Percentiles rank a stretch among this genome's conserved stretches.
Evolutionary conservation across 176 grass and related monocot genomes (phyloP).

Genomic region (Secale cereale): DNA sequence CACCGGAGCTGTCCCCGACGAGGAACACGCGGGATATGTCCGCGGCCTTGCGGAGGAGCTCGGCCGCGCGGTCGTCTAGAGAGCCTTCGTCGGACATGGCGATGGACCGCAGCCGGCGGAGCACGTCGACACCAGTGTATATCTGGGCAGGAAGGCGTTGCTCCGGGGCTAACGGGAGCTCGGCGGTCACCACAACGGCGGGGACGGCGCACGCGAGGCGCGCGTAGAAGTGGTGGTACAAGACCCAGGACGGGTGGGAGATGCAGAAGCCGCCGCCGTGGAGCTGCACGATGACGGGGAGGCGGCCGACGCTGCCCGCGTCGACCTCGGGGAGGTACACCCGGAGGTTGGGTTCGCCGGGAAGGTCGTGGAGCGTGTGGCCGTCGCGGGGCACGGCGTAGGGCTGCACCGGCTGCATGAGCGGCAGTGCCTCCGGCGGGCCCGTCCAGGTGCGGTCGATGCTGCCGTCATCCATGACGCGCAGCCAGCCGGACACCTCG

Average conservation of each 20-base stretch:
- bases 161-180: slow-evolving; percentile 72
- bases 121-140: slow-evolving; percentile 43
- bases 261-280: slow-evolving; percentile 93
- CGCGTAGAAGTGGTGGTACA: slow-evolving; percentile 88
- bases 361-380: slow-evolving; percentile 72
- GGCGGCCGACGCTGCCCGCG: neutral
- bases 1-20: slow-evolving; percentile 86
- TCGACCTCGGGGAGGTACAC: slow-evolving; percentile 53
- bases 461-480: slow-evolving; percentile 61
- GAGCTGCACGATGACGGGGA: slow-evolving; percentile 64
- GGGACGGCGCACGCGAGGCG: slow-evolving; percentile 47
- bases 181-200: slow-evolving; percentile 48
- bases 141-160: slow-evolving; percentile 55
- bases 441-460: slow-evolving; percentile 86
- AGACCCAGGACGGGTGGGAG: slow-evolving; percentile 55
- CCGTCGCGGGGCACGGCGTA: slow-evolving; percentile 46
- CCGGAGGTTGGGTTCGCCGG: slow-evolving; percentile 65
- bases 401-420: slow-evolving; percentile 58
- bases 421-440: slow-evolving; percentile 51
- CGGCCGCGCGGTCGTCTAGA: slow-evolving; percentile 14
- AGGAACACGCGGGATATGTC: slow-evolving; percentile 77
- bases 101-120: slow-evolving; percentile 50
- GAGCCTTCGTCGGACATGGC: neutral
- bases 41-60: slow-evolving; percentile 33
- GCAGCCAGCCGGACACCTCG: slow-evolving; percentile 83